Evolutionary conservation across 768 basidiomycete species (phyloP).

Genomic region (Collybia sordida): DNA sequence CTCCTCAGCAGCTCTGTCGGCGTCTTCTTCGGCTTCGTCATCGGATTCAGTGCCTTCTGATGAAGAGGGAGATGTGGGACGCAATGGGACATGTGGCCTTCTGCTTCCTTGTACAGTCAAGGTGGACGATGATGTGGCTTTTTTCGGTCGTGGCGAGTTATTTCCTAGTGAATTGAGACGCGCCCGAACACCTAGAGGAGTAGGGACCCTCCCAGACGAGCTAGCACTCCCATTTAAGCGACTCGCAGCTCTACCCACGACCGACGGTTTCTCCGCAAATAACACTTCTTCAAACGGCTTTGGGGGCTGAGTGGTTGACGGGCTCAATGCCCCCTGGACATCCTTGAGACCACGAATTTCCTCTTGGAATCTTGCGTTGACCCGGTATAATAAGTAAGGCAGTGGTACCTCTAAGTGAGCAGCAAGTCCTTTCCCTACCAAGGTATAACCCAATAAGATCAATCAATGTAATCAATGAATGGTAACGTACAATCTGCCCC

Average conservation of each 20-base stretch:
- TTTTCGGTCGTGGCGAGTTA: slow-evolving; percentile 51
- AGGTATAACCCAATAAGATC: slow-evolving; percentile 4
- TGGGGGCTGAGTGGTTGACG: slow-evolving; percentile 37
- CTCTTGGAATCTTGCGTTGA: slow-evolving; percentile 82
- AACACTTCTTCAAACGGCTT: slow-evolving; percentile 24
- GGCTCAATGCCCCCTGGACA: slow-evolving; percentile 61
- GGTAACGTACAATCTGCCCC: slow-evolving; percentile 73
- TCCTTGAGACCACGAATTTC: slow-evolving; percentile 79
- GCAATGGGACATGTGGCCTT: slow-evolving; percentile 34
- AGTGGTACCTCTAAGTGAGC: slow-evolving; percentile 78
- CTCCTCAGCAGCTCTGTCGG: slow-evolving; percentile 64
- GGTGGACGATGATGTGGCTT: slow-evolving; percentile 67
- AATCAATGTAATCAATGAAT: slow-evolving; percentile 4
- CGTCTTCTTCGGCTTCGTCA: slow-evolving; percentile 67
- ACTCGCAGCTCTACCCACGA: slow-evolving; percentile 25
- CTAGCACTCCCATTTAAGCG: slow-evolving; percentile 32
- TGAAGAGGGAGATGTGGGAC: slow-evolving; percentile 50
- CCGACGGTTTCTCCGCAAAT: slow-evolving; percentile 26
- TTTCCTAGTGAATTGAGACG: slow-evolving; percentile 68
- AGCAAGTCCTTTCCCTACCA: slow-evolving; percentile 87
- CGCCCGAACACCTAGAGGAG: slow-evolving; percentile 67
- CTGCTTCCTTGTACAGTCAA: slow-evolving; percentile 62
- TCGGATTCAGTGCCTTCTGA: slow-evolving; percentile 56
- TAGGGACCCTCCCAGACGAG: slow-evolving; percentile 42
- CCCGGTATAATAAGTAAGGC: slow-evolving; percentile 82